These are phyloP conservation scores for Zelopaecilomyces penicillatus DNA, from an alignment of 2,329 filamentous ascomycete genomes.

Conservation along the genomic window DNA sequence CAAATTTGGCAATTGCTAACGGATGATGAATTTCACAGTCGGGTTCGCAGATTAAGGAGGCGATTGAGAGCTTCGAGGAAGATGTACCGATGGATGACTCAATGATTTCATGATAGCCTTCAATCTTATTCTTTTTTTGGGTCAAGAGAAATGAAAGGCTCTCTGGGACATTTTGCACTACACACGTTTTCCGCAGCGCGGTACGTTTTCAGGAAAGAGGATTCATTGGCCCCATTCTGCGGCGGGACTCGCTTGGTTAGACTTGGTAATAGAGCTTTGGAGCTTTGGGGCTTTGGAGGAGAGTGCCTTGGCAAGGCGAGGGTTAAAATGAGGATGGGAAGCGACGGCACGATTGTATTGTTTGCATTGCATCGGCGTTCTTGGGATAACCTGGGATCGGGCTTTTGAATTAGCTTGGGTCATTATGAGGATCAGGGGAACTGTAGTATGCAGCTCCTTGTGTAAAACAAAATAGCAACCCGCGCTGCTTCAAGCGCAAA, in stretches of 20 bases:
- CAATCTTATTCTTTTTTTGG: too few relatives aligned
- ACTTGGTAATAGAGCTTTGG: too few relatives aligned
- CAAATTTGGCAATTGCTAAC: not conserved
- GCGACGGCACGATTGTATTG: constrained; percentile 3
- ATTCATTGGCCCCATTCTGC: too few relatives aligned
- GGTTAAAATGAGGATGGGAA: not conserved
- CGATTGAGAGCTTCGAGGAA: constrained; percentile 85
- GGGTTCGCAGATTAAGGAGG: constrained; percentile 89
- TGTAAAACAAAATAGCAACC: not conserved
- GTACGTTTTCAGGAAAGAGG: too few relatives aligned
- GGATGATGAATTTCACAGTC: constrained; percentile 46
- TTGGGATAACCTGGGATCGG: constrained; percentile 1
- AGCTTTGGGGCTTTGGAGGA: too few relatives aligned
- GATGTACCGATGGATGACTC: constrained; percentile 63
- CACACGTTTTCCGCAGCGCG: too few relatives aligned
- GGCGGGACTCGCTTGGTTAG: too few relatives aligned
- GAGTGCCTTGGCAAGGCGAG: too few relatives aligned
- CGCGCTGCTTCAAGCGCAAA: too few relatives aligned
- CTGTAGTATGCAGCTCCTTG: constrained; percentile 1
- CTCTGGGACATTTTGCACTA: too few relatives aligned
- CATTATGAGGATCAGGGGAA: not conserved
- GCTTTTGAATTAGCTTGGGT: constrained; percentile 1
- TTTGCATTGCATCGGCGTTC: constrained; percentile 13
- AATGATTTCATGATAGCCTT: constrained; percentile 44
- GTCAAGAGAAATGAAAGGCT: too few relatives aligned